phyloP scores from a whole-genome alignment of 139 green algal species.

The Closterium sp. region DNA sequence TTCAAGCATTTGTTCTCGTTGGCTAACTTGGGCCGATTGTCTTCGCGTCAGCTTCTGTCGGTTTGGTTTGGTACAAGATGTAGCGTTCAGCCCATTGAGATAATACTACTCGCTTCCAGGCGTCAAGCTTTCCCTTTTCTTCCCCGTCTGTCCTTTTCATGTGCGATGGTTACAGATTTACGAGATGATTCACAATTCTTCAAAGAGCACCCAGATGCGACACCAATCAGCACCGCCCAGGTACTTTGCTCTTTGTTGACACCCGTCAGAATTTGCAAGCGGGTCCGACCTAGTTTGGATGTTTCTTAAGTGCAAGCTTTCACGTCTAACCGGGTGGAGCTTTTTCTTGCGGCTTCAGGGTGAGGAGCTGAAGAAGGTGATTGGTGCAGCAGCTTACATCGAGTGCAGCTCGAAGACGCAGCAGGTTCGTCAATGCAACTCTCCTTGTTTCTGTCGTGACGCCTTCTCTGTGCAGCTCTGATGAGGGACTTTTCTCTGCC shows the following conservation, averaged over 20 bases:
- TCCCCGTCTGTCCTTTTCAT: background rate
- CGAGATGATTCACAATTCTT: slow-evolving; percentile 50
- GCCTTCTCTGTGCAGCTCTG: too few relatives aligned
- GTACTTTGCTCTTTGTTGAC: background rate
- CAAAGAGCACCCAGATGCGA: slow-evolving; percentile 31
- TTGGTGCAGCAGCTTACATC: slow-evolving; percentile 51
- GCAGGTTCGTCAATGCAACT: slow-evolving; percentile 26
- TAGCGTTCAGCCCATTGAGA: too few relatives aligned
- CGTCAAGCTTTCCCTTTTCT: background rate
- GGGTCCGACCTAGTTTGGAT: too few relatives aligned
- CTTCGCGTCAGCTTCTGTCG: too few relatives aligned
- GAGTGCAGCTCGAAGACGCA: slow-evolving; percentile 58
- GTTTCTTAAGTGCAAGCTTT: too few relatives aligned
- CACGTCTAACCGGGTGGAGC: too few relatives aligned
- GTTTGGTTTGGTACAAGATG: too few relatives aligned
- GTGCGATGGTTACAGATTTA: slow-evolving; percentile 41
- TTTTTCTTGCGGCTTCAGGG: slow-evolving; percentile 40
- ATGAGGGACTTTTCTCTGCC: too few relatives aligned
- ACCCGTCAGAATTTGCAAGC: background rate
- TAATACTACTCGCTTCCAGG: background rate
- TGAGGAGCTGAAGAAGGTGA: slow-evolving; percentile 51
- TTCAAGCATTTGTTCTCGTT: background rate
- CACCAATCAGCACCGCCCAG: slow-evolving; percentile 23
- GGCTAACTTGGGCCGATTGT: background rate
- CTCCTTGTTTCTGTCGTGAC: too few relatives aligned